A percentile compares a stretch with the other conserved stretches of the same genome.
Evolutionary conservation across 228 moss, liverwort and hornwort genomes (phyloP).

Genomic region (Sphagnum magellanicum): DNA sequence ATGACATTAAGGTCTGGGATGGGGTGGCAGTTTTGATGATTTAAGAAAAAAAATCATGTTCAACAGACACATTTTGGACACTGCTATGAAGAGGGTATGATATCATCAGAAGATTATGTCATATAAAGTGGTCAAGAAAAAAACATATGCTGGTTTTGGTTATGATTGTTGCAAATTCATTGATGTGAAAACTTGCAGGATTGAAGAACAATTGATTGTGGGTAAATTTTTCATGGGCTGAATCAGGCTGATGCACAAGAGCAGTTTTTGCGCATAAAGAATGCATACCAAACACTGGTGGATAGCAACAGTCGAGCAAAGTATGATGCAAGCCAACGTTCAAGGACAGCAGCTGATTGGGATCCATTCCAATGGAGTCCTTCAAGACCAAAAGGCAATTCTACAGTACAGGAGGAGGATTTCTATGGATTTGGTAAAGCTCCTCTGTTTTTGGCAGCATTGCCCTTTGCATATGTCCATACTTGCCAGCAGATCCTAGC

Average conservation of each 20-base stretch:
- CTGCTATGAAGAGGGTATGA: too few relatives aligned
- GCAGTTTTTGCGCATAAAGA: conserved; percentile 81
- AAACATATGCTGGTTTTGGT: background rate
- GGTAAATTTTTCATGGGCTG: too few relatives aligned
- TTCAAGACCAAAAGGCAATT: conserved; percentile 25
- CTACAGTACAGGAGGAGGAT: conserved; percentile 39
- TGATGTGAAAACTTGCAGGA: too few relatives aligned
- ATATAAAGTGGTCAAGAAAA: too few relatives aligned
- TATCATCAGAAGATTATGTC: too few relatives aligned
- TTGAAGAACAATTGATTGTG: too few relatives aligned
- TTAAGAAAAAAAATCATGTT: too few relatives aligned
- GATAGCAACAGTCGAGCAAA: conserved; percentile 71
- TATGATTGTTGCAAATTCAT: too few relatives aligned
- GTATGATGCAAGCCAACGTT: conserved; percentile 62
- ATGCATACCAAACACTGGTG: conserved; percentile 78
- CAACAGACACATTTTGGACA: too few relatives aligned
- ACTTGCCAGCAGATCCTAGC: background rate
- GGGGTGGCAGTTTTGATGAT: too few relatives aligned
- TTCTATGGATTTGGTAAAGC: conserved; percentile 74
- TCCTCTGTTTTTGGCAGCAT: background rate
- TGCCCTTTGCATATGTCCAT: background rate
- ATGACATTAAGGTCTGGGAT: too few relatives aligned
- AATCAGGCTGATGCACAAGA: conserved; percentile 78
- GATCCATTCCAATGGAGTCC: conserved; percentile 75
- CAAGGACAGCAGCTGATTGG: conserved; percentile 54